These are phyloP conservation scores for Ceratobasidium papillatum DNA, from an alignment of 1,284 basidiomycete genomes.

Conservation along the genomic window DNA sequence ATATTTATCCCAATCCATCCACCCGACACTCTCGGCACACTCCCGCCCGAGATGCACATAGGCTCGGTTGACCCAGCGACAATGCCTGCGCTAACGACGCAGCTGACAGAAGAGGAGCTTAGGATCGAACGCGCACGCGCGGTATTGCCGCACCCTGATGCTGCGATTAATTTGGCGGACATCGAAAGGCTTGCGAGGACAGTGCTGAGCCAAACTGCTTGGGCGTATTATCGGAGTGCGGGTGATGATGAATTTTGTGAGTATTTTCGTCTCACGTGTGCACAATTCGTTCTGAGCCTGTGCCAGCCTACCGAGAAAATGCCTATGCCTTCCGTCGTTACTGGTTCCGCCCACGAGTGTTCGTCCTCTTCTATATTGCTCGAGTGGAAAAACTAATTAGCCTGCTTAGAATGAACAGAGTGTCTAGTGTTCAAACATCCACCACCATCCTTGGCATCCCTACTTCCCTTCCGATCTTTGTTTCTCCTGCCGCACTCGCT, in stretches of 20 bases:
- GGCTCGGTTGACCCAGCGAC: conserved; percentile 60
- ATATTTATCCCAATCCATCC: conserved; percentile 55
- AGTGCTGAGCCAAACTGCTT: conserved; percentile 56
- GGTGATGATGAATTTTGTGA: conserved; percentile 59
- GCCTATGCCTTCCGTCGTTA: conserved; percentile 58
- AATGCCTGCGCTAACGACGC: conserved; percentile 47
- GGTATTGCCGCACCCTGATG: conserved; percentile 55
- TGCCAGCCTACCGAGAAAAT: conserved; percentile 57
- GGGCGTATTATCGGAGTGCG: conserved; percentile 62
- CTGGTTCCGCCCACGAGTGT: conserved; percentile 62
- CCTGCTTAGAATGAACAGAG: conserved; percentile 50
- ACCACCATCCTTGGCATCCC: conserved; percentile 59
- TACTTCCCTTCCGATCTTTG: conserved; percentile 60
- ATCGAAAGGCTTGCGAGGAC: conserved; percentile 55
- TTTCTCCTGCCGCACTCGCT: conserved; percentile 78
- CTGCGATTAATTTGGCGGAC: conserved; percentile 59
- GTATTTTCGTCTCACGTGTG: conserved; percentile 41
- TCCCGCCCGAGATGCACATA: conserved; percentile 53
- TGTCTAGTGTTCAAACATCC: conserved; percentile 50
- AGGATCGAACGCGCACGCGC: conserved; percentile 56
- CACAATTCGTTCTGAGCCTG: neutral
- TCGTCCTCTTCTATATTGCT: conserved; percentile 39
- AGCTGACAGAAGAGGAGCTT: conserved; percentile 56
- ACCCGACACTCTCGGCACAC: conserved; percentile 50
- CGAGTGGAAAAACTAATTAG: neutral